phyloP scores from a whole-genome alignment of 1,284 basidiomycete genomes.

The Pseudozyma tsukubaensis region DNA sequence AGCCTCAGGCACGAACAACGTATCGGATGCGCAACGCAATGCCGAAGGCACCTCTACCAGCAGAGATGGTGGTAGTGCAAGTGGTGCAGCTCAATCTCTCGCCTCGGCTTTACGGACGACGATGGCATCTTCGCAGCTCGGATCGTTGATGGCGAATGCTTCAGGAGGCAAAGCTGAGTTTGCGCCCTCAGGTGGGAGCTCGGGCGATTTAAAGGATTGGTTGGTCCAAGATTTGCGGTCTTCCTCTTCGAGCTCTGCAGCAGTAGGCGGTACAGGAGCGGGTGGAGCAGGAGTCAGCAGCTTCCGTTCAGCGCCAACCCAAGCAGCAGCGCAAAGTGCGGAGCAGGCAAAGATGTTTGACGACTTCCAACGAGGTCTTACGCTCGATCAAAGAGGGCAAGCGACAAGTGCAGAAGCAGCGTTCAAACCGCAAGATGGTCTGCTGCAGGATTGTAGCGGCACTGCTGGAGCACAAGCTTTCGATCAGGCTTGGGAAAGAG shows the following conservation, averaged over 20 bases:
- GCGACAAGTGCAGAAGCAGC: background rate
- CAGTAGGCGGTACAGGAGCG: background rate
- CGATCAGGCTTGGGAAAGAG: conserved; percentile 10
- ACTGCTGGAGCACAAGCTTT: background rate
- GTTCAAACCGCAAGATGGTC: background rate
- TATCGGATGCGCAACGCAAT: background rate
- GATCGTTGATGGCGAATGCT: conserved; percentile 22
- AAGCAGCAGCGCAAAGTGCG: background rate
- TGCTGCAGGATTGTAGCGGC: background rate
- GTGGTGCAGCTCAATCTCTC: conserved; percentile 21
- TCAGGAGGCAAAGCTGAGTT: conserved; percentile 26
- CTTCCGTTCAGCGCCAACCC: conserved; percentile 4
- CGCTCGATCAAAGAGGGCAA: background rate
- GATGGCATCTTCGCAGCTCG: conserved; percentile 37
- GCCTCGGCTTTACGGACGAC: conserved; percentile 23
- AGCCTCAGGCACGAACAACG: background rate
- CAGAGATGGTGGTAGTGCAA: background rate
- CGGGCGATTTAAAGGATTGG: conserved; percentile 27
- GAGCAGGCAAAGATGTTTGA: conserved; percentile 14
- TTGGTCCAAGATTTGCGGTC: conserved; percentile 27
- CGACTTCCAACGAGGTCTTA: conserved; percentile 18
- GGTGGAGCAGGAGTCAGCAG: background rate
- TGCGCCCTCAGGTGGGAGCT: background rate
- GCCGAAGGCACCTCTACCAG: background rate
- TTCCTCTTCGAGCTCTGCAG: background rate